Base-by-base conservation (phyloP, 441 rosid species). In the Corymbia calophylla region DNA sequence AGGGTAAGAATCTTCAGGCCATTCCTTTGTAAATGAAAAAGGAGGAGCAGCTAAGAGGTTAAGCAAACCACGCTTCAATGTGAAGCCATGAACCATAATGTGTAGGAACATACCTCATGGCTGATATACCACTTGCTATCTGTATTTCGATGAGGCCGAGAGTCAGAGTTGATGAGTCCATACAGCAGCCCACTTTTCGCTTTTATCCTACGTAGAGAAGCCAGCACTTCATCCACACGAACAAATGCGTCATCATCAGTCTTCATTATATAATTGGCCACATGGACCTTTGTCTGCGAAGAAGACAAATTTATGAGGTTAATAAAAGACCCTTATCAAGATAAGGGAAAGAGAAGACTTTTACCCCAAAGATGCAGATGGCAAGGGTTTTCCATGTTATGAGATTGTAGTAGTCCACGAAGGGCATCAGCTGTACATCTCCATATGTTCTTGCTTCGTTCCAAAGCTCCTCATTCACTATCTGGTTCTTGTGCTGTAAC, bases 231-330 rank as follows among this genome's bases (percentile, higher is more conserved):
- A 92, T 98, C 99, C 89, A 96, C 96, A 54, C 98, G 97, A 88
- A 96, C 98, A 92, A 98, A 97, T 89, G 99, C 99, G 91, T 98
- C 99, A 91, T 98, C 99, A 90, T 98, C 99, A 19, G 99, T 97
- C 96, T 98, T 97, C 99, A 97, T 97, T 89, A 96, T 94, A 92
- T 95, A 96, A 92, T 96, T 98, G 56, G 98, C 97, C n/a, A 97
- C 92, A 87, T 93, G 96, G 82, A 95, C 97, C 88, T 97, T 94
- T 51, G 97, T 95, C 99, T 96, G 97, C 92, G 77, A 68, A 89
- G 84, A 88, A 94, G 88, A 91, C 73, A 64, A 89, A 80, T 89
- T 91, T 89, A 88, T 85, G 81, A 89, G 85, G 90, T 92, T 88
- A 88, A 89, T 85, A 88, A 93, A 92, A 77, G 31, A 87, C 48